phyloP scores from a whole-genome alignment of 495 filamentous ascomycete genomes.

The Astrothelium subdiscretum region DNA sequence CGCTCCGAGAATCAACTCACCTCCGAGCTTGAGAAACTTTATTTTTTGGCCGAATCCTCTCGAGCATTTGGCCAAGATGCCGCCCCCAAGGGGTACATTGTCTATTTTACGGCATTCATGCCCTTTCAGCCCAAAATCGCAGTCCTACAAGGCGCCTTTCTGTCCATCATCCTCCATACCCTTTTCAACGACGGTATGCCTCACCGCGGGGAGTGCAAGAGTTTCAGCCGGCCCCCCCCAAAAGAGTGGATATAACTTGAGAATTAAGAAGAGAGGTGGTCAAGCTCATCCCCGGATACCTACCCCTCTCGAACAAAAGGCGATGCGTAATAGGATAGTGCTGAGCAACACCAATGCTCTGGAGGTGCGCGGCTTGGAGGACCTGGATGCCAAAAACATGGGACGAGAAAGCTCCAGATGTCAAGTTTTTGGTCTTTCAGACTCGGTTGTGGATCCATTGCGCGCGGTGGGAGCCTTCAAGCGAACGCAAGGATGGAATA shows the following conservation, averaged over 20 bases:
- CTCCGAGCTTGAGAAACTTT: background rate
- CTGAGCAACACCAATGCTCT: conserved; percentile 90
- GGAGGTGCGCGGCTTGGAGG: conserved; percentile 50
- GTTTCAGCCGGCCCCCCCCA: background rate
- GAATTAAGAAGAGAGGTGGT: conserved; percentile 11
- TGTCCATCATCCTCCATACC: background rate
- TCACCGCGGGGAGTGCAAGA: background rate
- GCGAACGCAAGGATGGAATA: conserved; percentile 73
- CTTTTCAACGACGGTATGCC: background rate
- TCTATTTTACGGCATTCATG: background rate
- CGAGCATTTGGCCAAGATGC: background rate
- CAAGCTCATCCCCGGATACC: conserved; percentile 37
- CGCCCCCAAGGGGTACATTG: background rate
- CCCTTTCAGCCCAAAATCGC: background rate
- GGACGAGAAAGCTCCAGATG: conserved; percentile 28
- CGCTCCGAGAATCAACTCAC: background rate
- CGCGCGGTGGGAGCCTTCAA: conserved; percentile 80
- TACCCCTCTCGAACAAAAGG: conserved; percentile 68
- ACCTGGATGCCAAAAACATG: conserved; percentile 46
- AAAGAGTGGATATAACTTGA: conserved; percentile 1
- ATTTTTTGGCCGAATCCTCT: background rate
- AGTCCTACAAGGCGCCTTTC: background rate
- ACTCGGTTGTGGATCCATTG: conserved; percentile 62
- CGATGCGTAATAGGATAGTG: conserved; percentile 73
- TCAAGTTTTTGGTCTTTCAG: conserved; percentile 56